Evolutionary conservation across 1,139 yeast genomes (phyloP).

Genomic region (Groenewaldozyma auringiensis): DNA sequence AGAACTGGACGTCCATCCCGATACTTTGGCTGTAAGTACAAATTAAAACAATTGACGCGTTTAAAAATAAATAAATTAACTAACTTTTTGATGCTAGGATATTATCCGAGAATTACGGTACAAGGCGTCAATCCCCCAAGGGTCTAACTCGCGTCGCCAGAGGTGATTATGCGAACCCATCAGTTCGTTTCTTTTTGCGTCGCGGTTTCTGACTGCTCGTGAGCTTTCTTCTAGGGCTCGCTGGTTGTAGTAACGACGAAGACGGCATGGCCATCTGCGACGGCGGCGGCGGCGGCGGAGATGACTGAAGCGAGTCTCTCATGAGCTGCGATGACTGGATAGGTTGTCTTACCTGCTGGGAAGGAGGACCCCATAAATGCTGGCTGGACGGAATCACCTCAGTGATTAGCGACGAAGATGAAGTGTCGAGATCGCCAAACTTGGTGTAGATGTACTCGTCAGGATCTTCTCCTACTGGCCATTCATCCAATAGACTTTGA

Average conservation of each 20-base stretch:
- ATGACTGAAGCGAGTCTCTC: background rate
- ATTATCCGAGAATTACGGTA: no score
- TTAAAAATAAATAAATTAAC: no score
- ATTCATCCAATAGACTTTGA: slow-evolving; percentile 15
- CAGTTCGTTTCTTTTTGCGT: slow-evolving; percentile 13
- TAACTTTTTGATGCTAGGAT: no score
- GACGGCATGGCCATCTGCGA: background rate
- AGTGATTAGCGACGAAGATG: background rate
- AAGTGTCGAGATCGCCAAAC: slow-evolving; percentile 11
- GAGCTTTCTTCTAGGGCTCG: background rate
- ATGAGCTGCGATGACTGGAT: background rate
- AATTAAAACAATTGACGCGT: slow-evolving; percentile 3
- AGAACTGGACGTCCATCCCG: slow-evolving; percentile 26
- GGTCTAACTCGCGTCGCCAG: no score
- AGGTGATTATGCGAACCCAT: slow-evolving; percentile 20
- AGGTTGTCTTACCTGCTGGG: background rate
- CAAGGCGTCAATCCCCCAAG: no score
- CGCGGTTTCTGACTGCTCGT: slow-evolving; percentile 4
- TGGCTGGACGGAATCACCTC: background rate
- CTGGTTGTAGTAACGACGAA: background rate
- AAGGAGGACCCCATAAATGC: background rate
- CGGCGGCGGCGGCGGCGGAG: background rate
- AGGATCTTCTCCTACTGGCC: slow-evolving; percentile 13
- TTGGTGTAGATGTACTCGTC: slow-evolving; percentile 16
- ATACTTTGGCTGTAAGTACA: slow-evolving; percentile 22